A percentile compares a stretch with the other conserved stretches of the same genome.
Evolutionary conservation across 305 asterid genomes (phyloP).

Genomic region (Solanum aculeatissimum): DNA sequence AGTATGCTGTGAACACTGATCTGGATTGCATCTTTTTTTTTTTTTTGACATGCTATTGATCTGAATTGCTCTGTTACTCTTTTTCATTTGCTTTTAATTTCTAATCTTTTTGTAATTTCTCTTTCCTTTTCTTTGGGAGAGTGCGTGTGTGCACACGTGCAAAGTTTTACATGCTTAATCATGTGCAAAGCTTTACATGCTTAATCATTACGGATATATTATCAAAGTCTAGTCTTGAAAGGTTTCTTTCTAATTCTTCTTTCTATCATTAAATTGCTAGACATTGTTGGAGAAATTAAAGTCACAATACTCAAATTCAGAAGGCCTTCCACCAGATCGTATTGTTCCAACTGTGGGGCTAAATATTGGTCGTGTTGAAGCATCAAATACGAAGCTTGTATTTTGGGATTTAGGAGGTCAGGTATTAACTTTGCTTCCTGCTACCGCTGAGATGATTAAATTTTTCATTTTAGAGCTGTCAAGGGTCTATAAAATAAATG

Average conservation of each 20-base stretch:
- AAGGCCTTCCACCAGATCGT: constrained; percentile 93
- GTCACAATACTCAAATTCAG: constrained; percentile 66
- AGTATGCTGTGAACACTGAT: background rate
- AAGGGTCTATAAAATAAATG: background rate
- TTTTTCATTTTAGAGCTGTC: background rate
- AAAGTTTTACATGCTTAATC: background rate
- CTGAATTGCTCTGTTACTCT: background rate
- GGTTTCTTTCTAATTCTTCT: constrained; percentile 14
- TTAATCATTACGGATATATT: background rate
- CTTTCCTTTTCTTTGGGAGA: background rate
- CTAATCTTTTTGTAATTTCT: background rate
- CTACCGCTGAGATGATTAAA: background rate
- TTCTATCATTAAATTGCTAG: constrained; percentile 25
- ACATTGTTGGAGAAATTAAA: constrained; percentile 89
- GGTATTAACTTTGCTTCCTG: constrained; percentile 32
- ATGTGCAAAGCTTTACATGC: background rate
- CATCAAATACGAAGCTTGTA: constrained; percentile 68
- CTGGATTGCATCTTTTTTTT: background rate
- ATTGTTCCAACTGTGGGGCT: constrained; percentile 98
- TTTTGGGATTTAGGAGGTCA: constrained; percentile 99
- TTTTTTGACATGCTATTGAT: background rate
- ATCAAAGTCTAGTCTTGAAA: background rate
- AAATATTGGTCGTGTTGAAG: constrained; percentile 88
- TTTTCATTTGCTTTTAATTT: background rate
- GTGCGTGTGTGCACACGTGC: background rate